These are phyloP conservation scores for Cordyceps militaris DNA, from an alignment of 2,329 filamentous ascomycete species.

Conservation along the genomic window DNA sequence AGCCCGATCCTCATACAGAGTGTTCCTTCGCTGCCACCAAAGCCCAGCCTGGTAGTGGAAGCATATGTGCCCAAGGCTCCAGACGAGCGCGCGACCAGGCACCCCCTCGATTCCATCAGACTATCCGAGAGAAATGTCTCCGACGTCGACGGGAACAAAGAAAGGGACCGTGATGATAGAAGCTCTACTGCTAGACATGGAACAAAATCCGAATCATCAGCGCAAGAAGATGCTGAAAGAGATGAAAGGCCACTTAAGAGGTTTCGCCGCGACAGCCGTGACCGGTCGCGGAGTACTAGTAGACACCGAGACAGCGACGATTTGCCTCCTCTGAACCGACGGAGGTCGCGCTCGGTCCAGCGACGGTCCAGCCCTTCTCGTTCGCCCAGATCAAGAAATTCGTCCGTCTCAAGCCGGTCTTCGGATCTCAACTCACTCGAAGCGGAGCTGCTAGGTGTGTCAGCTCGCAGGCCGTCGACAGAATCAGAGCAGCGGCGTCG, in stretches of 20 bases:
- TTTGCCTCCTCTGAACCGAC: background rate
- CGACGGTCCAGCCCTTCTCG: background rate
- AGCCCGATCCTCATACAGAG: background rate
- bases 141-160: background rate
- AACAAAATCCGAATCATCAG: background rate
- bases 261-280: background rate
- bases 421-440: constrained; percentile 13
- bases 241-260: background rate
- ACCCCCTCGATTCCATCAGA: background rate
- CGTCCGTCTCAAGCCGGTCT: constrained; percentile 8
- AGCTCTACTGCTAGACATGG: background rate
- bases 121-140: background rate
- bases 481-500: constrained; percentile 2
- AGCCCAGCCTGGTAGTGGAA: background rate
- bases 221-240: background rate
- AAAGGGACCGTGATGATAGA: background rate
- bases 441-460: constrained; percentile 11
- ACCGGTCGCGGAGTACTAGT: constrained; percentile 1
- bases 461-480: constrained; percentile 6
- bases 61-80: background rate
- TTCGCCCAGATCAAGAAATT: constrained; percentile 6
- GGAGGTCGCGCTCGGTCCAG: constrained; percentile 5
- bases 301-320: background rate
- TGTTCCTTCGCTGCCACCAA: constrained; percentile 5
- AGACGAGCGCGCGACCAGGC: background rate